Conservation (phyloP, 305 asterid genomes). For the Rubia peregrina region DNA sequence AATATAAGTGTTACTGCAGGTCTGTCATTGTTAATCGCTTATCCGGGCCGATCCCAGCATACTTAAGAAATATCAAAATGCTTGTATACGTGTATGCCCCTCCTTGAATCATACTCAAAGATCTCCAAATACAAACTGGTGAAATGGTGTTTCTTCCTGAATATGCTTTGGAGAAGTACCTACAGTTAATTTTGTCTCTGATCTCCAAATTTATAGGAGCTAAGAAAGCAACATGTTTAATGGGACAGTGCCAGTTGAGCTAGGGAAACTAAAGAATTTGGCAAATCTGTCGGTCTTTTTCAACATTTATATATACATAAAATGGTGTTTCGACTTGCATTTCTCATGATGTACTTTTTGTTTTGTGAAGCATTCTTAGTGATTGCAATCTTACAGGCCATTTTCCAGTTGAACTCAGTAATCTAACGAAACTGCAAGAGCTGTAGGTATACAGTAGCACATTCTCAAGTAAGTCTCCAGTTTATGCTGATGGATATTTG, state of each 20-base stretch:
- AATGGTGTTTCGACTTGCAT: neutral
- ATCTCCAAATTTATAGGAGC: constrained; percentile 32
- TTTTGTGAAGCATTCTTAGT: constrained; percentile 33
- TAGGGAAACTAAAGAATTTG: constrained; percentile 49
- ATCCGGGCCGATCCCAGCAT: constrained; percentile 51
- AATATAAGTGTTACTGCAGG: constrained; percentile 25
- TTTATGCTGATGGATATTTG: neutral
- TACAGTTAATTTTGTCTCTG: neutral
- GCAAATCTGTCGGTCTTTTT: constrained; percentile 31
- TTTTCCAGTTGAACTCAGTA: constrained; percentile 39
- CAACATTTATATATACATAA: neutral
- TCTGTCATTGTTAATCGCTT: constrained; percentile 37
- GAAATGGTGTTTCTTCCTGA: neutral
- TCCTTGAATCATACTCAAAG: neutral
- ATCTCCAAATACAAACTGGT: neutral
- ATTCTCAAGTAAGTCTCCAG: neutral
- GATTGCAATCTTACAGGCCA: constrained; percentile 44
- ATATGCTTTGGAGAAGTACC: neutral
- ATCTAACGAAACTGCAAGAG: constrained; percentile 34
- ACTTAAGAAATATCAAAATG: constrained; percentile 45
- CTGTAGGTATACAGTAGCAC: constrained; percentile 29
- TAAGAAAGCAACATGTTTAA: constrained; percentile 42
- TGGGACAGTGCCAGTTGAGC: constrained; percentile 44
- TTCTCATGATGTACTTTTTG: constrained; percentile 1
- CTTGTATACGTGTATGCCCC: constrained; percentile 35